These are phyloP conservation scores for Xanthoceras sorbifolium DNA, from an alignment of 345 rosid genomes.

Conservation along the genomic window DNA sequence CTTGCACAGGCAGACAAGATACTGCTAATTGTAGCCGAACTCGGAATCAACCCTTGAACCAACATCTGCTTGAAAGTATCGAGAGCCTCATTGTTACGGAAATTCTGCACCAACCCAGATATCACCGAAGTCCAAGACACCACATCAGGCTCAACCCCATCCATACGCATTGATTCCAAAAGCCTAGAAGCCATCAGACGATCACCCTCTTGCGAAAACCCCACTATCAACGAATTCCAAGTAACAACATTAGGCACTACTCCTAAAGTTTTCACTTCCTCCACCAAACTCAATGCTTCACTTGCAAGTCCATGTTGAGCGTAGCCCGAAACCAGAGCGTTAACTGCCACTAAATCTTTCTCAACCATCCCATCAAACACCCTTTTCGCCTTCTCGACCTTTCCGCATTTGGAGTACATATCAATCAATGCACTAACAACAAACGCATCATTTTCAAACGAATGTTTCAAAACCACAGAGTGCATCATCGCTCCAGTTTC, in stretches of 20 bases:
- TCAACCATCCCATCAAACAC: constrained; percentile 51
- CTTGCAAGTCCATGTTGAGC: constrained; percentile 45
- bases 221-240: constrained; percentile 66
- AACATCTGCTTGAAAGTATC: constrained; percentile 62
- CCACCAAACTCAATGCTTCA: constrained; percentile 55
- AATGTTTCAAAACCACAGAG: constrained; percentile 44
- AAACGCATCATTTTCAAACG: constrained; percentile 56
- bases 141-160: constrained; percentile 67
- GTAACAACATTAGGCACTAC: constrained; percentile 63
- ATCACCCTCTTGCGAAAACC: constrained; percentile 64
- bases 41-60: constrained; percentile 50
- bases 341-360: constrained; percentile 66
- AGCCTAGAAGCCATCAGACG: constrained; percentile 43
- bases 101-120: constrained; percentile 76
- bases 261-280: constrained; percentile 40
- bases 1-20: constrained; percentile 75
- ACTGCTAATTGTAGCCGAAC: constrained; percentile 62
- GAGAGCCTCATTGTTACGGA: constrained; percentile 53
- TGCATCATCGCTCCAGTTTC: constrained; percentile 60
- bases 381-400: constrained; percentile 42
- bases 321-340: constrained; percentile 77
- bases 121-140: constrained; percentile 82
- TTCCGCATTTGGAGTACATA: constrained; percentile 75
- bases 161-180: constrained; percentile 46
- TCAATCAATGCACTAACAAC: constrained; percentile 65